A percentile compares a stretch with the other conserved stretches of the same genome.
Evolutionary conservation across 495 filamentous ascomycete genomes (phyloP).

Genomic region (Penicillium samsonianum): DNA sequence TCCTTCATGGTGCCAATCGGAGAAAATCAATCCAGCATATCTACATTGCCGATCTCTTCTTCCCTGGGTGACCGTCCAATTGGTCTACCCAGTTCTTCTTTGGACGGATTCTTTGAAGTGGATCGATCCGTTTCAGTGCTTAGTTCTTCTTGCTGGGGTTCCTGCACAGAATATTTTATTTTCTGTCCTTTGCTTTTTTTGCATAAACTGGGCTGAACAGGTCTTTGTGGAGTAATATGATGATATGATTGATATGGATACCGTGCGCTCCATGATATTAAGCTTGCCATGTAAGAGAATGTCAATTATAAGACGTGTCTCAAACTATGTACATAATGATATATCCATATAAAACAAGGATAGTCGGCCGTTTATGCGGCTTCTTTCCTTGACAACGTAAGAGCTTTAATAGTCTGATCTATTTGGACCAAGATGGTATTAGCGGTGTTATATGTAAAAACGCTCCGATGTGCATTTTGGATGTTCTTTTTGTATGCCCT

Average conservation of each 20-base stretch:
- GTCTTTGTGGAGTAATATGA: conserved; percentile 17
- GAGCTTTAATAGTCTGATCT: no score
- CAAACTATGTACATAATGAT: not conserved
- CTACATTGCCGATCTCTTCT: conserved; percentile 2
- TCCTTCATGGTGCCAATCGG: not conserved
- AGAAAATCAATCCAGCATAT: conserved; percentile 1
- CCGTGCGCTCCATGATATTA: conserved; percentile 2
- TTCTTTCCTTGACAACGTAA: no score
- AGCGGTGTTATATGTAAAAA: no score
- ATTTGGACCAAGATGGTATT: no score
- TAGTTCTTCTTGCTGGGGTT: not conserved
- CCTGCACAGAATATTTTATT: conserved; percentile 12
- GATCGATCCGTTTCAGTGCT: not conserved
- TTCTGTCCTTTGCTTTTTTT: conserved; percentile 19
- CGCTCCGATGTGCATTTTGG: no score
- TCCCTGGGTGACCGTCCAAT: not conserved
- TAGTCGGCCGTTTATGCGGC: no score
- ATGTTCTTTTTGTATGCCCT: no score
- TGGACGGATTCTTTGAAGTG: not conserved
- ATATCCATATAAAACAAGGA: not conserved
- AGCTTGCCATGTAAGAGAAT: not conserved
- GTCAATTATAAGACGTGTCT: not conserved
- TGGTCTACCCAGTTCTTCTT: not conserved
- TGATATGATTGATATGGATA: conserved; percentile 21
- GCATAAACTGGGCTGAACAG: conserved; percentile 20